phyloP scores from a whole-genome alignment of 495 filamentous ascomycete species.

The Penicillium lividum region DNA sequence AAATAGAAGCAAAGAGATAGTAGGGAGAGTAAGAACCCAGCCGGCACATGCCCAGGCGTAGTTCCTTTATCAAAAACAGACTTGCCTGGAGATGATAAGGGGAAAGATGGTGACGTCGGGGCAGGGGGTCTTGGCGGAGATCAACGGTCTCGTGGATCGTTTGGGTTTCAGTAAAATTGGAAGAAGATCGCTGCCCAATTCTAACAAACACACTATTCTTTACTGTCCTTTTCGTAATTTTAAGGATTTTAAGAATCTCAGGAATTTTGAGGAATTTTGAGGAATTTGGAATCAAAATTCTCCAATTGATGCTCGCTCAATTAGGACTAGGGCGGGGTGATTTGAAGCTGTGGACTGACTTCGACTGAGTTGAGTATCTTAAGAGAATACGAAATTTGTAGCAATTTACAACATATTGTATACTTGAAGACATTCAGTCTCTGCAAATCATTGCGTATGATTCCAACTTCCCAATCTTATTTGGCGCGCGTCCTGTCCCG shows the following conservation, averaged over 20 bases:
- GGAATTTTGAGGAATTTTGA: background rate
- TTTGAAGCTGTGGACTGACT: background rate
- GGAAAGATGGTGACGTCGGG: constrained; percentile 27
- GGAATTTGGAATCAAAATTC: no score
- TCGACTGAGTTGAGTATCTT: background rate
- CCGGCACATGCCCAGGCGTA: background rate
- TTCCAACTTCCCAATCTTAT: background rate
- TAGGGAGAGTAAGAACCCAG: background rate
- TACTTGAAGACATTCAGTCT: no score
- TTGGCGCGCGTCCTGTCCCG: constrained; percentile 38
- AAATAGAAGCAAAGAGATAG: background rate
- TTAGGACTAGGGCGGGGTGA: background rate
- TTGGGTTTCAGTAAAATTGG: background rate
- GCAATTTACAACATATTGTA: background rate
- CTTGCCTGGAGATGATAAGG: background rate
- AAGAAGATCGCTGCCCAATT: background rate
- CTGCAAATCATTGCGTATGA: background rate
- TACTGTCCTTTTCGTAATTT: background rate
- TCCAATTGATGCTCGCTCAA: background rate
- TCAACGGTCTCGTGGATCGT: background rate
- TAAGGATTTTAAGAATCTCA: background rate
- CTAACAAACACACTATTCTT: background rate
- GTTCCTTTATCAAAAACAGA: background rate
- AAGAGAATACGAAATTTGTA: background rate
- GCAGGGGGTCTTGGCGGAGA: constrained; percentile 15